These are phyloP conservation scores for Fusarium sp. DNA, from an alignment of 2,329 filamentous ascomycete genomes.

Conservation along the genomic window DNA sequence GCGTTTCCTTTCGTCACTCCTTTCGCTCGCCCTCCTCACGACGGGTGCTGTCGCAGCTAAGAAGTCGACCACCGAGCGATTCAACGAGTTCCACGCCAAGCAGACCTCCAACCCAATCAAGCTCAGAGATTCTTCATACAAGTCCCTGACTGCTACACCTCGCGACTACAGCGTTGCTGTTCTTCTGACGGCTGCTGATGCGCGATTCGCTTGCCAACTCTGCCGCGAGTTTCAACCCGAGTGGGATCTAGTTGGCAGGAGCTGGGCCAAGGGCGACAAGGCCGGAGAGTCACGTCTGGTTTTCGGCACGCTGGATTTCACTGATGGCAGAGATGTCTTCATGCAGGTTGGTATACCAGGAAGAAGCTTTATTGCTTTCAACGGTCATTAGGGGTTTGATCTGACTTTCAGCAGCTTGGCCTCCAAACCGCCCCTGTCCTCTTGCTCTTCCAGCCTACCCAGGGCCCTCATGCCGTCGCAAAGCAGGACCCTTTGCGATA, in stretches of 20 bases:
- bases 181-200: conserved; percentile 86
- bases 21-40: conserved; percentile 72
- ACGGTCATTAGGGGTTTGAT: neutral
- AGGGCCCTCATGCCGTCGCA: conserved; percentile 80
- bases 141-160: conserved; percentile 78
- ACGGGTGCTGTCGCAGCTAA: conserved; percentile 72
- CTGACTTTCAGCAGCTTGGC: conserved; percentile 71
- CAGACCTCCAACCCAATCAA: conserved; percentile 76
- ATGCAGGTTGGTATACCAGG: conserved; percentile 72
- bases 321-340: conserved; percentile 85
- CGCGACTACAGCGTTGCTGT: conserved; percentile 87
- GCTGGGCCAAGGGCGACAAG: conserved; percentile 89
- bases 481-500: conserved; percentile 79
- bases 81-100: conserved; percentile 77
- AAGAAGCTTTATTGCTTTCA: neutral
- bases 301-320: conserved; percentile 89
- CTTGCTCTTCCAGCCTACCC: conserved; percentile 86
- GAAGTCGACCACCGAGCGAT: conserved; percentile 73
- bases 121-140: conserved; percentile 81
- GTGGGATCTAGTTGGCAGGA: conserved; percentile 87
- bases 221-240: conserved; percentile 95
- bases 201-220: conserved; percentile 84
- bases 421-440: conserved; percentile 95
- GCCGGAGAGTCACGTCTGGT: conserved; percentile 77
- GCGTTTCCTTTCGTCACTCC: conserved; percentile 74